These are phyloP conservation scores for Colletotrichum chlorophyti DNA, from an alignment of 2,329 filamentous ascomycete genomes.

Conservation along the genomic window DNA sequence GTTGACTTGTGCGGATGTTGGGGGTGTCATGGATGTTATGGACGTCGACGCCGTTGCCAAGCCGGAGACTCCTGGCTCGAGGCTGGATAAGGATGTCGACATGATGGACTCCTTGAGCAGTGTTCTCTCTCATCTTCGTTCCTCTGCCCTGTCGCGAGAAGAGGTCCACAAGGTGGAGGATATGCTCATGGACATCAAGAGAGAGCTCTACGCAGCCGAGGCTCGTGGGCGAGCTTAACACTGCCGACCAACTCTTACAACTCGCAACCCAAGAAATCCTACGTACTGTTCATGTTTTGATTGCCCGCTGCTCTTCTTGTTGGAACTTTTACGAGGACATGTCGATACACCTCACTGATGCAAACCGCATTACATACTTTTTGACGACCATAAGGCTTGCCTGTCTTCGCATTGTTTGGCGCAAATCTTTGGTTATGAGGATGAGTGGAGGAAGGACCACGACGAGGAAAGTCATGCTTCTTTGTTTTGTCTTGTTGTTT, in stretches of 20 bases:
- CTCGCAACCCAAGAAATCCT: background rate
- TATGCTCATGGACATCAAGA: slow-evolving; percentile 79
- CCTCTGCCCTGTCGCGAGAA: slow-evolving; percentile 64
- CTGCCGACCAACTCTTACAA: background rate
- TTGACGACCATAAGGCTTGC: slow-evolving; percentile 6
- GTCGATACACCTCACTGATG: slow-evolving; percentile 17
- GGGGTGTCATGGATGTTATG: slow-evolving; percentile 33
- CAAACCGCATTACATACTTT: slow-evolving; percentile 11
- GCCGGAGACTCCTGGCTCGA: background rate
- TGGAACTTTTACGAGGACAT: background rate
- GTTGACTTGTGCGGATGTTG: slow-evolving; percentile 21
- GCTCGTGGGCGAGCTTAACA: slow-evolving; percentile 55
- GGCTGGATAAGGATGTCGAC: slow-evolving; percentile 42
- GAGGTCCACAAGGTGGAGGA: slow-evolving; percentile 78
- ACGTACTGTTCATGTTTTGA: background rate
- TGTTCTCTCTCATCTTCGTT: slow-evolving; percentile 66
- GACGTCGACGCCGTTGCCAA: background rate
- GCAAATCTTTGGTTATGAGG: slow-evolving; percentile 18
- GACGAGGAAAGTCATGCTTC: background rate
- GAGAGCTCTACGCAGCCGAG: slow-evolving; percentile 75
- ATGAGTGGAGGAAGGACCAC: background rate
- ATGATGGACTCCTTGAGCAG: slow-evolving; percentile 62
- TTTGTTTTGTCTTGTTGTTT: background rate
- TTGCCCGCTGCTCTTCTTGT: background rate
- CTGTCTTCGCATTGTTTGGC: slow-evolving; percentile 17